Conservation (phyloP, 176 grass and related monocot genomes). For the Themeda triandra region DNA sequence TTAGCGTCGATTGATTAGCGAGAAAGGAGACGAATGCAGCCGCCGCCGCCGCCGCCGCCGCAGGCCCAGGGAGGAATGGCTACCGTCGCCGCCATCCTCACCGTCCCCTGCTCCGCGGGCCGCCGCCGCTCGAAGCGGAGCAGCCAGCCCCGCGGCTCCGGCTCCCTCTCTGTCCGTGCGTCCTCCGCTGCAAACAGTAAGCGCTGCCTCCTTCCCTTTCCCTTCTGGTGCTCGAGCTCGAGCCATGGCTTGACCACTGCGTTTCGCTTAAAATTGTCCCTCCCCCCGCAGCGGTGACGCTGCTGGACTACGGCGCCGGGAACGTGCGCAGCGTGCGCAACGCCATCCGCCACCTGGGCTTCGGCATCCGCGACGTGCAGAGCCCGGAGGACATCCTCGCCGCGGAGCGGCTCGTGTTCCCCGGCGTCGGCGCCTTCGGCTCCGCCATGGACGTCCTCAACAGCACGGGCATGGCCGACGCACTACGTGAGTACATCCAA, state of each 20-base stretch:
- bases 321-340: conserved; percentile 93
- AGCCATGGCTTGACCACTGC: neutral
- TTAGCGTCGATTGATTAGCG: neutral
- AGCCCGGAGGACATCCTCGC: conserved; percentile 84
- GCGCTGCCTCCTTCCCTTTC: conserved; percentile 14
- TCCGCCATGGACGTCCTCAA: conserved; percentile 91
- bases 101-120: conserved; percentile 12
- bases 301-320: conserved; percentile 90
- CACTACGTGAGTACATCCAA: conserved; percentile 71
- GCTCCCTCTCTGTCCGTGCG: conserved; percentile 39
- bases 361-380: conserved; percentile 78
- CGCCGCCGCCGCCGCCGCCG: conserved; percentile 49
- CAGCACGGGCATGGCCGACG: conserved; percentile 76
- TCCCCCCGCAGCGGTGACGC: conserved; percentile 52
- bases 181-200: conserved; percentile 44
- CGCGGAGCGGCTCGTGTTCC: conserved; percentile 80
- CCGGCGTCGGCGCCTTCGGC: conserved; percentile 89
- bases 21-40: neutral
- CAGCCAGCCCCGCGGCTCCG: neutral
- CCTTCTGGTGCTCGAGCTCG: conserved; percentile 21
- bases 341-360: conserved; percentile 81
- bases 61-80: conserved; percentile 26
- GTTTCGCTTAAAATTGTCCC: neutral
- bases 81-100: conserved; percentile 14
- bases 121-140: conserved; percentile 2